Evolutionary conservation across 108 stramenopile species (phyloP).

Genomic region (Nannochloropsis gaditana): DNA sequence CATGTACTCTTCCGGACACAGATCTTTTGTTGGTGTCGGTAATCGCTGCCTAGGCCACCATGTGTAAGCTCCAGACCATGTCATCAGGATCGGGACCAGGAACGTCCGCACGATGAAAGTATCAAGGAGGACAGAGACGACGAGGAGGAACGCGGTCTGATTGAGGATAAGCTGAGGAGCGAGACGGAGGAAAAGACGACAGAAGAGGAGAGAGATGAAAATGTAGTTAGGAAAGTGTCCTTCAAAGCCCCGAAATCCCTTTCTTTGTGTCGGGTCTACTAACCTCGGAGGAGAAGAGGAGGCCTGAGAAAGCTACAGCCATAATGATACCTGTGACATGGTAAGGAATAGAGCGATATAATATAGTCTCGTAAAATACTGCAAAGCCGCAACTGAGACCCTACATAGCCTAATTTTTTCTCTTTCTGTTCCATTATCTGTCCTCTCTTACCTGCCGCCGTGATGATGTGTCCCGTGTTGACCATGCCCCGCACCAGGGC

Average conservation of each 20-base stretch:
- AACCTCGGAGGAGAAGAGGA: constrained; percentile 43
- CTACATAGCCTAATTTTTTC: neutral
- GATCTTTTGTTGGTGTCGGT: neutral
- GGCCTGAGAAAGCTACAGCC: constrained; percentile 53
- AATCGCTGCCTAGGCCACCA: neutral
- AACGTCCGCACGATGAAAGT: constrained; percentile 56
- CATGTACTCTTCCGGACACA: neutral
- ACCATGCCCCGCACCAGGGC: constrained; percentile 48
- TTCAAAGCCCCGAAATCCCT: neutral
- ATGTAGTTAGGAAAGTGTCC: neutral
- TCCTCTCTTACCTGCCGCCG: neutral
- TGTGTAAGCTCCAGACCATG: neutral
- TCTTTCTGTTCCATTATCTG: neutral
- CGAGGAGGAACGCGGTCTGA: constrained; percentile 55
- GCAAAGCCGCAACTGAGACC: too few species aligned
- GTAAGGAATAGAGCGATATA: neutral
- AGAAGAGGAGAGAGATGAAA: neutral
- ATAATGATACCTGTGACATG: constrained; percentile 51
- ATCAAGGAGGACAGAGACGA: constrained; percentile 53
- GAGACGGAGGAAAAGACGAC: neutral
- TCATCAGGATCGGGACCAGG: constrained; percentile 46
- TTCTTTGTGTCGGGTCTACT: neutral
- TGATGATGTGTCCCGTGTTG: constrained; percentile 48
- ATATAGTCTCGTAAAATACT: neutral
- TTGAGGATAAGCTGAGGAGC: constrained; percentile 36